phyloP scores from a whole-genome alignment of 306 rosid genomes.

The Pyrus betulifolia region DNA sequence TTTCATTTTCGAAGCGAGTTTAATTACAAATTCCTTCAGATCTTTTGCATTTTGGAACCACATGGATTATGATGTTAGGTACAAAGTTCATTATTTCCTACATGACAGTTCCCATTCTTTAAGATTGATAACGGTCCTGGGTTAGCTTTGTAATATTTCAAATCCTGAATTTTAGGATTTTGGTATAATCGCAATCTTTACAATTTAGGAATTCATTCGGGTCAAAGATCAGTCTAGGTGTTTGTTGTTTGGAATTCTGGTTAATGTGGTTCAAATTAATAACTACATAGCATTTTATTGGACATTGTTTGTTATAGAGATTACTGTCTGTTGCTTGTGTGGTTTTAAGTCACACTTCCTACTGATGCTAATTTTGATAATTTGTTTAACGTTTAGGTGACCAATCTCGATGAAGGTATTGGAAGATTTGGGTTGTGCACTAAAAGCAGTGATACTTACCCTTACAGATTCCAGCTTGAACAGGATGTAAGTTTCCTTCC shows the following conservation, averaged over 20 bases:
- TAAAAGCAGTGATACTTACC: conserved; percentile 22
- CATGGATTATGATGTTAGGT: neutral
- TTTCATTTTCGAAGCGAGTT: neutral
- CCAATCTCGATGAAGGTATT: conserved; percentile 14
- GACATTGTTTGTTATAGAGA: neutral
- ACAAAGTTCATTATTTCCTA: neutral
- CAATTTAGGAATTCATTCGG: no score
- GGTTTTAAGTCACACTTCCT: neutral
- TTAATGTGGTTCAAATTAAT: neutral
- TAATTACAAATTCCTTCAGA: neutral
- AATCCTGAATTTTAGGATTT: neutral
- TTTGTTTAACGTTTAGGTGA: conserved; percentile 32
- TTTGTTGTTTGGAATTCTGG: neutral
- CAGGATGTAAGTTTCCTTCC: conserved; percentile 52
- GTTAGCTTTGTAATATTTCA: neutral
- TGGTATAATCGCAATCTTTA: no score
- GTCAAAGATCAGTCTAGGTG: neutral
- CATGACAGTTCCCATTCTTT: neutral
- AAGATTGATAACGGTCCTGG: neutral
- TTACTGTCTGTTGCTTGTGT: neutral
- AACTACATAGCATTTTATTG: neutral
- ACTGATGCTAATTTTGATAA: neutral
- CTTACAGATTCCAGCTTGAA: conserved; percentile 54
- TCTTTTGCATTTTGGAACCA: neutral
- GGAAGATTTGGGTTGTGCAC: conserved; percentile 20